Percentiles rank a stretch among this genome's conserved stretches.
phyloP scores from a whole-genome alignment of 257 asterid species.

The Euphrasia confusa region DNA sequence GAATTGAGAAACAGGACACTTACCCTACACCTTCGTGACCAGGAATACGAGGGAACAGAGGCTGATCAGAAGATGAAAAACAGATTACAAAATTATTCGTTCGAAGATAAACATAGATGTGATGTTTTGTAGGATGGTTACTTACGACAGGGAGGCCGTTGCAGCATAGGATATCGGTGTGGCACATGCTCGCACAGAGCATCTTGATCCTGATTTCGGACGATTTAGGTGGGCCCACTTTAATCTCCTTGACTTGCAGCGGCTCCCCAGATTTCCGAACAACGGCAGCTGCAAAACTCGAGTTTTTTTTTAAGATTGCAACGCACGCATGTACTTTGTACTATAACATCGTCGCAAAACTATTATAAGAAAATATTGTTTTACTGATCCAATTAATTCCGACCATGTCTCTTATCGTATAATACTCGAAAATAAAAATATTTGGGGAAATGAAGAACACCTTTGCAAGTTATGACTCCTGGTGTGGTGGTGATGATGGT shows the following conservation, averaged over 20 bases:
- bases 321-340: neutral
- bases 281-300: slow-evolving; percentile 44
- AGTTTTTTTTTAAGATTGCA: neutral
- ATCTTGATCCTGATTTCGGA: slow-evolving; percentile 57
- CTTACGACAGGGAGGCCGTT: slow-evolving; percentile 45
- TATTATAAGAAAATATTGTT: too few species aligned
- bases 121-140: neutral
- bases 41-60: slow-evolving; percentile 68
- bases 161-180: slow-evolving; percentile 43
- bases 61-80: slow-evolving; percentile 34
- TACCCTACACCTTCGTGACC: slow-evolving; percentile 96
- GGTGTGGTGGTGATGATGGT: neutral
- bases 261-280: slow-evolving; percentile 42
- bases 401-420: too few species aligned
- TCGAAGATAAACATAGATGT: neutral
- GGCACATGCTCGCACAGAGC: slow-evolving; percentile 64
- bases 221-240: slow-evolving; percentile 53
- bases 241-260: slow-evolving; percentile 39
- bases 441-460: slow-evolving; percentile 9
- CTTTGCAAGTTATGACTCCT: slow-evolving; percentile 47
- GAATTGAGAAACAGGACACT: slow-evolving; percentile 7
- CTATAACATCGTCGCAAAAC: too few species aligned
- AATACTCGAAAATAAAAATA: too few species aligned
- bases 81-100: neutral
- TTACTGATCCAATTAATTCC: too few species aligned